These are phyloP conservation scores for Cladorrhinum sp. DNA, from an alignment of 2,329 filamentous ascomycete genomes.

Conservation along the genomic window DNA sequence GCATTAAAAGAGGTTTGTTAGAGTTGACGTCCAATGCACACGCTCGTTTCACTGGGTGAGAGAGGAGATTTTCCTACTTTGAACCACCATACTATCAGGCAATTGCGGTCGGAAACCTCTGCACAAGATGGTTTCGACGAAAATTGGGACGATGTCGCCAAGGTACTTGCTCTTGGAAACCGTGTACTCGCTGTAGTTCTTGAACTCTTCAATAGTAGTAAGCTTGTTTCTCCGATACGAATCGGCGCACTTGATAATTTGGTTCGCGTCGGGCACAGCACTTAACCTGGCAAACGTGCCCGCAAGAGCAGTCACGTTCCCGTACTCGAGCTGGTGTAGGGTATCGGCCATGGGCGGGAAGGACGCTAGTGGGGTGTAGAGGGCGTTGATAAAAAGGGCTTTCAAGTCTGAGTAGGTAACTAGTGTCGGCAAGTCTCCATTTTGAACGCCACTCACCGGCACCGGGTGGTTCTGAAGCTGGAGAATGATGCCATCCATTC, in stretches of 20 bases:
- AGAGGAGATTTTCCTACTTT: slow-evolving; percentile 20
- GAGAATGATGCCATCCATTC: background rate
- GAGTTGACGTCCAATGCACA: slow-evolving; percentile 8
- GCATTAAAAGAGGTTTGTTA: slow-evolving; percentile 19
- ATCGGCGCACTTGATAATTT: slow-evolving; percentile 31
- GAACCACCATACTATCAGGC: slow-evolving; percentile 31
- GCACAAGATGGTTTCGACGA: slow-evolving; percentile 28
- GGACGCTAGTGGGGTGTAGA: background rate
- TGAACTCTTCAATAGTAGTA: slow-evolving; percentile 29
- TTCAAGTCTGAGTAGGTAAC: background rate
- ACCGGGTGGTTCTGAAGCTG: background rate
- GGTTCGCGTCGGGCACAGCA: slow-evolving; percentile 21
- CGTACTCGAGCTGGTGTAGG: background rate
- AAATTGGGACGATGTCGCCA: slow-evolving; percentile 33
- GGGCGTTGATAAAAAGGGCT: slow-evolving; percentile 1
- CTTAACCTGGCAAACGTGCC: slow-evolving; percentile 20
- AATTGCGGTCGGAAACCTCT: slow-evolving; percentile 13
- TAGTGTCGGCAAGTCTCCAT: background rate
- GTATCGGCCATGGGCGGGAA: slow-evolving; percentile 3
- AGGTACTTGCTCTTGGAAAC: slow-evolving; percentile 33
- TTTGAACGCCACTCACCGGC: background rate
- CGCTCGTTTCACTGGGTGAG: too few relatives aligned
- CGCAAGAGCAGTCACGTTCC: slow-evolving; percentile 26
- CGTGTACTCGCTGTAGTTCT: slow-evolving; percentile 26
- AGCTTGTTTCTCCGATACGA: slow-evolving; percentile 31